A percentile compares a stretch with the other conserved stretches of the same genome.
phyloP scores from a whole-genome alignment of 306 rosid species.

The Sicyos baderoa region DNA sequence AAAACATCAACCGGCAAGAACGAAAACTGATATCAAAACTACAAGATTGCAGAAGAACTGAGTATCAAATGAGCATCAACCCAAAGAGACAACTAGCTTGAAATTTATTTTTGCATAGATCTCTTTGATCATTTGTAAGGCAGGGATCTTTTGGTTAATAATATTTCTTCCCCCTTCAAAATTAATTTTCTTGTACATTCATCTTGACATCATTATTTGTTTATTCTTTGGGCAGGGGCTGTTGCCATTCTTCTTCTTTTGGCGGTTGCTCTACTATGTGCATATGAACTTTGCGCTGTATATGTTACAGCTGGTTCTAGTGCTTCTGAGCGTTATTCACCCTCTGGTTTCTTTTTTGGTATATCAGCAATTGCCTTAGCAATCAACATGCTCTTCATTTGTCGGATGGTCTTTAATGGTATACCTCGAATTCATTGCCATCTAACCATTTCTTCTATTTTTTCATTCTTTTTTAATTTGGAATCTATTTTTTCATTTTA shows the following conservation, averaged over 20 bases:
- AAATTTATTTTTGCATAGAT: too few relatives aligned
- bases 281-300: constrained; percentile 96
- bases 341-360: constrained; percentile 99
- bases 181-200: not conserved
- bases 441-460: constrained; percentile 2
- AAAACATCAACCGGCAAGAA: too few relatives aligned
- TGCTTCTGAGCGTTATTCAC: constrained; percentile 93
- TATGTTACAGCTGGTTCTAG: constrained; percentile 93
- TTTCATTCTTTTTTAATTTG: too few relatives aligned
- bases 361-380: constrained; percentile 99
- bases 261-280: constrained; percentile 93
- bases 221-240: constrained; percentile 54
- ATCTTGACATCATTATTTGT: not conserved
- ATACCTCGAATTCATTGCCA: constrained; percentile 24
- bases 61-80: too few relatives aligned
- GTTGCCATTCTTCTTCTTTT: constrained; percentile 93
- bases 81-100: too few relatives aligned
- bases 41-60: too few relatives aligned
- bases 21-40: too few relatives aligned
- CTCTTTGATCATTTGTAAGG: not conserved
- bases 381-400: constrained; percentile 97
- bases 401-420: constrained; percentile 98
- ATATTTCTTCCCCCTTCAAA: not conserved
- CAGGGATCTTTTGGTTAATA: not conserved
- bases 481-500: constrained; percentile 9